phyloP scores from a whole-genome alignment of 495 filamentous ascomycete genomes.

The Oleoguttula mirabilis region DNA sequence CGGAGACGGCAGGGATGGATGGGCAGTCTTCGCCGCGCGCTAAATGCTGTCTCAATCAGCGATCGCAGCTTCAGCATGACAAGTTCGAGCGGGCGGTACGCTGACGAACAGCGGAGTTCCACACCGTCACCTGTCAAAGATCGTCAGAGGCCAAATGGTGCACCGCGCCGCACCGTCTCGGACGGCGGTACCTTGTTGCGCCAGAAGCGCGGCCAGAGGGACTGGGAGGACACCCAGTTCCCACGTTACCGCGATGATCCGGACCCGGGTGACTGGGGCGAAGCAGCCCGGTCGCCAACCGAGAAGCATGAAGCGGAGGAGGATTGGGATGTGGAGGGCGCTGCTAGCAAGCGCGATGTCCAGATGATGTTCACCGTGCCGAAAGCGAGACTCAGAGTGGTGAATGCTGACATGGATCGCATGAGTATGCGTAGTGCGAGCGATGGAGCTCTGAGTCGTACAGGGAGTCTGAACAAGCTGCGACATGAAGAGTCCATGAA shows the following conservation, averaged over 20 bases:
- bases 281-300: neutral
- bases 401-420: conserved; percentile 52
- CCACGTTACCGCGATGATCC: conserved; percentile 20
- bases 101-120: conserved; percentile 2
- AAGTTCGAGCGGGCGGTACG: neutral
- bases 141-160: conserved; percentile 16
- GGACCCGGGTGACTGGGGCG: conserved; percentile 20
- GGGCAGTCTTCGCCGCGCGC: conserved; percentile 43
- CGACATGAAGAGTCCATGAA: neutral
- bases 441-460: conserved; percentile 24
- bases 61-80: conserved; percentile 16
- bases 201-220: conserved; percentile 38
- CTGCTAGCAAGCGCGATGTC: conserved; percentile 65
- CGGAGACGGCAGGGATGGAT: conserved; percentile 38
- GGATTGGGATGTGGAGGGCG: conserved; percentile 85
- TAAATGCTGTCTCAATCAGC: conserved; percentile 30
- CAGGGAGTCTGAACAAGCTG: conserved; percentile 8
- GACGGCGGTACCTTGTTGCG: conserved; percentile 49
- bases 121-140: conserved; percentile 10
- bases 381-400: conserved; percentile 68
- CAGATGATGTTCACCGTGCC: conserved; percentile 94
- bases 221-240: conserved; percentile 25
- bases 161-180: conserved; percentile 43
- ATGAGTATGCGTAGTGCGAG: conserved; percentile 32
- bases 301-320: conserved; percentile 39